Evolutionary conservation across 768 basidiomycete species (phyloP).

Genomic region (Psilocybe azurescens): DNA sequence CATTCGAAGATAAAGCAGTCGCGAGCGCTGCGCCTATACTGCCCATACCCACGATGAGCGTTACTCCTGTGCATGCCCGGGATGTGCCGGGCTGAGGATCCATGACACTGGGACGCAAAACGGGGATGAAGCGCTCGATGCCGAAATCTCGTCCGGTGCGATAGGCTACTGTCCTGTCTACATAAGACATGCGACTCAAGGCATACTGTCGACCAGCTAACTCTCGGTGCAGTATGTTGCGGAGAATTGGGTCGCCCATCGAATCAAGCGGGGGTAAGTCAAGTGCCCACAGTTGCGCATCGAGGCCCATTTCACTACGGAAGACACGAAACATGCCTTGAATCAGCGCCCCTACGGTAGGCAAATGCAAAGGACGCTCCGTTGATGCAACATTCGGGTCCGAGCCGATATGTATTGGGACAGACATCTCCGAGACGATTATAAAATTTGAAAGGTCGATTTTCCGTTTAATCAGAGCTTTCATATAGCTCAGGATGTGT

Average conservation of each 20-base stretch:
- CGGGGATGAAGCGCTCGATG: constrained; percentile 24
- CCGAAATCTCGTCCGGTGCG: constrained; percentile 1
- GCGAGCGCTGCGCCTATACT: constrained; percentile 30
- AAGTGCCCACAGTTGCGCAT: constrained; percentile 25
- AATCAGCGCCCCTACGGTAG: constrained; percentile 24
- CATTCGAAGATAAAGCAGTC: constrained; percentile 14
- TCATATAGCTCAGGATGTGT: constrained; percentile 15
- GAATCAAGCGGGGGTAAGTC: constrained; percentile 22
- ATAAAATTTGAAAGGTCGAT: constrained; percentile 14
- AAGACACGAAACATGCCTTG: constrained; percentile 36
- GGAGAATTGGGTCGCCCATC: constrained; percentile 6
- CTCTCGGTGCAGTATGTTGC: constrained; percentile 9
- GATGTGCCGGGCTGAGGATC: background rate
- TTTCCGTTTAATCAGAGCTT: constrained; percentile 11
- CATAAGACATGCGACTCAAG: background rate
- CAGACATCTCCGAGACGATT: constrained; percentile 15
- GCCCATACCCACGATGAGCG: constrained; percentile 31
- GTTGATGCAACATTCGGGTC: background rate
- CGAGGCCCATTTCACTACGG: constrained; percentile 30
- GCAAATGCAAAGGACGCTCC: background rate
- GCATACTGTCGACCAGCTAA: constrained; percentile 2
- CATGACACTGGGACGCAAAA: constrained; percentile 9
- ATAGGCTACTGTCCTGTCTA: constrained; percentile 21
- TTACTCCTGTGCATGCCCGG: constrained; percentile 6
- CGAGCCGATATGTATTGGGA: background rate